A percentile compares a stretch with the other conserved stretches of the same genome.
These are phyloP conservation scores for Ophiostoma sp. DNA, from an alignment of 2,329 filamentous ascomycete genomes.

Conservation along the genomic window DNA sequence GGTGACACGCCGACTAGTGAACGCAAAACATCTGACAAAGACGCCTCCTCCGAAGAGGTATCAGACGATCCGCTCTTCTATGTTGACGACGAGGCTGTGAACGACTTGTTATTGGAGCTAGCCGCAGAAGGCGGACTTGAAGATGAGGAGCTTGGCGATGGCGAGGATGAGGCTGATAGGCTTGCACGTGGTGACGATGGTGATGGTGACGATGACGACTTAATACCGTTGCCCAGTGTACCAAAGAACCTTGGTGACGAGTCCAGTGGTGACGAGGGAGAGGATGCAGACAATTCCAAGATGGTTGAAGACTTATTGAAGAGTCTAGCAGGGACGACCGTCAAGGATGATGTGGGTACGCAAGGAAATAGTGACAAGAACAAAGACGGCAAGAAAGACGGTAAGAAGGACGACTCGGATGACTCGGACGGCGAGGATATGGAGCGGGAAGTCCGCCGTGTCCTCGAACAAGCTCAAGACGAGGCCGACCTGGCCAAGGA, in stretches of 20 bases:
- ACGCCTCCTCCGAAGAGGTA: conserved; percentile 23
- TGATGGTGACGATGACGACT: conserved; percentile 39
- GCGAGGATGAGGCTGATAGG: conserved; percentile 21
- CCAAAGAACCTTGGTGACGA: conserved; percentile 21
- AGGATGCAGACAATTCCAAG: conserved; percentile 36
- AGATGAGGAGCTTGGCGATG: conserved; percentile 27
- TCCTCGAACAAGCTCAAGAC: conserved; percentile 50
- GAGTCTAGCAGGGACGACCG: conserved; percentile 34
- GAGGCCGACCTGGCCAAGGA: conserved; percentile 43
- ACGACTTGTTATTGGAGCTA: conserved; percentile 52
- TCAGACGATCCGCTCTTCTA: conserved; percentile 42
- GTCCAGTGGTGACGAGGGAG: conserved; percentile 32
- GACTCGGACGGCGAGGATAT: conserved; percentile 56
- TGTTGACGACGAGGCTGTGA: conserved; percentile 54
- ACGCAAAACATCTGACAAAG: not conserved
- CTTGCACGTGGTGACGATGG: conserved; percentile 27
- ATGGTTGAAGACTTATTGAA: conserved; percentile 39
- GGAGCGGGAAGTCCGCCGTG: conserved; percentile 45
- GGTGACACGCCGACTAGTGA: not conserved
- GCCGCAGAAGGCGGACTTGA: conserved; percentile 35
- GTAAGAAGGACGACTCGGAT: conserved; percentile 31
- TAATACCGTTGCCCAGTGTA: conserved; percentile 54
- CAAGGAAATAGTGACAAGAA: not conserved
- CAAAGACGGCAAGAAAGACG: conserved; percentile 9
- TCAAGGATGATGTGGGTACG: not conserved